These are phyloP conservation scores for Madurella fahalii DNA, from an alignment of 2,329 filamentous ascomycete genomes.

Conservation along the genomic window DNA sequence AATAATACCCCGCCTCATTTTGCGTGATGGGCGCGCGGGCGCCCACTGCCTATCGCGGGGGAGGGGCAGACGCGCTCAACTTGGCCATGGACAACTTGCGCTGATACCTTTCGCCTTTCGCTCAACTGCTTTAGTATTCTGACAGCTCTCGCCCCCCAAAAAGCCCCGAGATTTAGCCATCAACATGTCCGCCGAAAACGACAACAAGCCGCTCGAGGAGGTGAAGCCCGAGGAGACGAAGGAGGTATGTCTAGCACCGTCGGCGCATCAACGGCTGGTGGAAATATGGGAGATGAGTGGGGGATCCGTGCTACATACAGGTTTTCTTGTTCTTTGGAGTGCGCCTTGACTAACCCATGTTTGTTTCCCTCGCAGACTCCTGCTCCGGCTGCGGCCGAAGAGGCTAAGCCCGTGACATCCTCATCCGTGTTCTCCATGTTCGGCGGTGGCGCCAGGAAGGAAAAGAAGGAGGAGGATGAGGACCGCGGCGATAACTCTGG, in stretches of 20 bases:
- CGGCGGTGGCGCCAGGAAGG: conserved; percentile 93
- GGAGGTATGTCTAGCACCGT: conserved; percentile 19
- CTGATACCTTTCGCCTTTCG: too few species aligned
- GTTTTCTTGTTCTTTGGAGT: background rate
- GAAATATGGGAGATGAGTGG: background rate
- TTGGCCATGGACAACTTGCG: background rate
- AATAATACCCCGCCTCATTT: background rate
- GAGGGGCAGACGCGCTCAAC: background rate
- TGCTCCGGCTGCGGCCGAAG: conserved; percentile 18
- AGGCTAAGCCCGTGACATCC: conserved; percentile 44
- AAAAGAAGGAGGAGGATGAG: conserved; percentile 81
- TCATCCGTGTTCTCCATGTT: conserved; percentile 95
- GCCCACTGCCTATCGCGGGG: background rate
- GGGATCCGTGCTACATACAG: background rate
- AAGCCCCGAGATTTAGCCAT: background rate
- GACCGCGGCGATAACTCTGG: conserved; percentile 84
- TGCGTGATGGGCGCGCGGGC: background rate
- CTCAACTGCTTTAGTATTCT: too few species aligned
- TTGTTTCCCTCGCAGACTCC: conserved; percentile 5
- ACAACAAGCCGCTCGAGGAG: conserved; percentile 33
- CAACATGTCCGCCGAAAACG: conserved; percentile 34
- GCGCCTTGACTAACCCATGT: conserved; percentile 2
- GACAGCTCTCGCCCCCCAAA: too few species aligned
- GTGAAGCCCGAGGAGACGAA: conserved; percentile 25
- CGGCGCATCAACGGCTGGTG: background rate